A percentile compares a stretch with the other conserved stretches of the same genome.
Evolutionary conservation across 179 eudicot species (phyloP).

Genomic region (Spinacia oleracea): DNA sequence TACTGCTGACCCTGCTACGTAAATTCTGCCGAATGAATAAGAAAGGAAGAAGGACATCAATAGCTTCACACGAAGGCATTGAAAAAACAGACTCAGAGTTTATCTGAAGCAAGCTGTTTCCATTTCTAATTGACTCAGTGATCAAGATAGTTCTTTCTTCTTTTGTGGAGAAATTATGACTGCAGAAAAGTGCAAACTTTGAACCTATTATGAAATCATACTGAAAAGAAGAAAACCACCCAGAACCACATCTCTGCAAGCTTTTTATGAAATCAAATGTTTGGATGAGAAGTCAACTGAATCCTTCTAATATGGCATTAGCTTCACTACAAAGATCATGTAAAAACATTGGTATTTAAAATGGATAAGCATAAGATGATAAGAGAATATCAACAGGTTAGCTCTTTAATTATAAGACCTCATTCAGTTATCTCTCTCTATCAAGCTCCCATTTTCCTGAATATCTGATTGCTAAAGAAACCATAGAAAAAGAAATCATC

Average conservation of each 20-base stretch:
- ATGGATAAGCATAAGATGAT: not conserved
- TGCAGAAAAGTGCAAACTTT: not conserved
- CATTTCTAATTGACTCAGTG: not conserved
- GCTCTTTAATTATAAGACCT: not conserved
- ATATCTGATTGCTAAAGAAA: too few species aligned
- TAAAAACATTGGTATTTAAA: not conserved
- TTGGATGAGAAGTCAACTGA: not conserved
- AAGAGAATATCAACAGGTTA: not conserved
- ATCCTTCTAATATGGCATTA: not conserved
- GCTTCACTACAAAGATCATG: not conserved
- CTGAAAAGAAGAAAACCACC: not conserved
- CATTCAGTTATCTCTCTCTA: too few species aligned
- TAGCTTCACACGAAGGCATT: not conserved
- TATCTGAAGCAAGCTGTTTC: not conserved
- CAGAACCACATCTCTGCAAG: not conserved
- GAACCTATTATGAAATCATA: not conserved
- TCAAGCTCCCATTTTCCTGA: too few species aligned
- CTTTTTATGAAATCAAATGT: not conserved
- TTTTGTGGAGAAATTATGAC: too few species aligned
- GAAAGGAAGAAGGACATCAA: not conserved
- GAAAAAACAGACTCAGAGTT: not conserved
- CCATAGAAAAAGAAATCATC: not conserved
- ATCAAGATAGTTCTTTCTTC: not conserved
- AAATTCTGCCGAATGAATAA: not conserved
- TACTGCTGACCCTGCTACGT: not conserved